Base-by-base conservation (phyloP, 768 basidiomycete genomes). In the Pisolithus albus region DNA sequence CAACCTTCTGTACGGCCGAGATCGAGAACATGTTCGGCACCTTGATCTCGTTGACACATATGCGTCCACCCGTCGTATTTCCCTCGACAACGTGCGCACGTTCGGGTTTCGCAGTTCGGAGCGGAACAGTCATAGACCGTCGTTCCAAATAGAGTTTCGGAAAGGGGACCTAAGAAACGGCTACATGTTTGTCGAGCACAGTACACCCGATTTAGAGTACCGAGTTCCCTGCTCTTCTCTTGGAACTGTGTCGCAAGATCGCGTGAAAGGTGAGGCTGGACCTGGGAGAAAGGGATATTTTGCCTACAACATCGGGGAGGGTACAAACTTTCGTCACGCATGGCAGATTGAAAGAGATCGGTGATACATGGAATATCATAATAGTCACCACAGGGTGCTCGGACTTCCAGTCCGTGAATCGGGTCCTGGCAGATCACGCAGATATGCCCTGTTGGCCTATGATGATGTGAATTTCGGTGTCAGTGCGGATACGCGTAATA, bases 301-400 rank as follows among this genome's bases (percentile, higher is more conserved):
- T 58, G 58, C 26, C 63, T 54, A 52, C 74, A 75, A 53, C 74
- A 74, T 18, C 67, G 65, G 24, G 74, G 73, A 4, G 73, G 74
- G 54, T 64, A 73, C 30, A 75, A 64, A 1, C 66, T 59, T 51
- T 75, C 74, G 55, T 75, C 74, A 19, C 52, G 56, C 5, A 59
- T 65, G 1, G 72, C 62, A 16, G 64, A 53, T 47, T 66, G 52
- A 61, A 73, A 71, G 45, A 75, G 64, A 34, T 65, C 56, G 4
- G 62, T 60, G 23, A 66, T 7, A 54, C 74, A 75, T 18, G 1
- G 56, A 9, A 55, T 51, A 47, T 72, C 71, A 49, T 72, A 73
- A 50, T 55, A 54, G 52, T 75, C 68, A 23, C 64, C 62, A 47
- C 73, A 74, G 1, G 65, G 65, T 0, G 65, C 63, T 5, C 56